These are phyloP conservation scores for Geranomyces variabilis DNA, from an alignment of 192 early-diverging fungal species.

Conservation along the genomic window DNA sequence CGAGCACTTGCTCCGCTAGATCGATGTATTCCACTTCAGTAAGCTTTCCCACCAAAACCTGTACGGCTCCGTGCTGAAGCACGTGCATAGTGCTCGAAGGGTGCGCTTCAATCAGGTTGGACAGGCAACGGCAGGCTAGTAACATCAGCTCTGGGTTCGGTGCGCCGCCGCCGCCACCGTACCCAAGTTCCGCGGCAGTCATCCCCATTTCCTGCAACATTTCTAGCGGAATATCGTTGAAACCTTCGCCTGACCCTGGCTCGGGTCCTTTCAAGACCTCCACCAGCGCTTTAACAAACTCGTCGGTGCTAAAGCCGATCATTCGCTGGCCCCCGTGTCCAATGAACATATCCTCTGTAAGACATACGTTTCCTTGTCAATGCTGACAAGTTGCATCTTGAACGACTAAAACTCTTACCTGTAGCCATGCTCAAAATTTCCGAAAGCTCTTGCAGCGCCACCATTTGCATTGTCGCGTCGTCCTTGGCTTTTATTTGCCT, in stretches of 20 bases:
- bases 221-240: conserved; percentile 32
- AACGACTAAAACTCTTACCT: conserved; percentile 51
- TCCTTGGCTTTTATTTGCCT: conserved; percentile 57
- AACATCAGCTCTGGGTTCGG: conserved; percentile 79
- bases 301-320: conserved; percentile 61
- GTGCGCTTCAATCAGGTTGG: conserved; percentile 87
- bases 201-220: conserved; percentile 42
- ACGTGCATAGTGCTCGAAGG: conserved; percentile 68
- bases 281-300: conserved; percentile 72
- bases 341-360: conserved; percentile 56
- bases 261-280: conserved; percentile 58
- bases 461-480: conserved; percentile 71
- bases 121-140: conserved; percentile 86
- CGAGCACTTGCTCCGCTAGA: conserved; percentile 84
- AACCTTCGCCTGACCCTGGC: not conserved
- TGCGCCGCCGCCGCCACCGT: conserved; percentile 31
- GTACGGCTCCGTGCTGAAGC: conserved; percentile 69
- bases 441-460: conserved; percentile 85
- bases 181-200: conserved; percentile 42
- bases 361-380: not conserved
- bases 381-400: conserved; percentile 47
- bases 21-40: conserved; percentile 90
- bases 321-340: conserved; percentile 41
- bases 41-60: conserved; percentile 75
- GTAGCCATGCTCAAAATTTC: conserved; percentile 77